A percentile compares a stretch with the other conserved stretches of the same genome.
Evolutionary conservation across 495 filamentous ascomycete species (phyloP).

Genomic region (Tetracladium setigerum): DNA sequence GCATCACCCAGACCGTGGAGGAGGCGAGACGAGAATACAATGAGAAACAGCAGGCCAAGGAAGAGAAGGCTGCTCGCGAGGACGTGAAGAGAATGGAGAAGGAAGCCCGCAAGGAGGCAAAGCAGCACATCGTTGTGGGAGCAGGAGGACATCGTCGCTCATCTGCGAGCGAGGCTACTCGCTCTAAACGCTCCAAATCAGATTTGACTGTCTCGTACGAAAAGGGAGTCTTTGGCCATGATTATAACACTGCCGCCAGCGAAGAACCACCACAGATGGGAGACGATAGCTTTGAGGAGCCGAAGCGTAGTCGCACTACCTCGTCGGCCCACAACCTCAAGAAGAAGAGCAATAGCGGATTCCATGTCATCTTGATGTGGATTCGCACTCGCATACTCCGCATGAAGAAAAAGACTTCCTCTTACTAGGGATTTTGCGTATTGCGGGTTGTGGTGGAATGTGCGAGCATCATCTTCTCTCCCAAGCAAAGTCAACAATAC

Average conservation of each 20-base stretch:
- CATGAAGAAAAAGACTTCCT: constrained; percentile 9
- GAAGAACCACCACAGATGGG: neutral
- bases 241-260: constrained; percentile 3
- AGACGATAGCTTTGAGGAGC: neutral
- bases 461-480: too few relatives aligned
- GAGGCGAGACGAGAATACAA: constrained; percentile 45
- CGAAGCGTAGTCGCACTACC: neutral
- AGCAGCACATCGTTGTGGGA: neutral
- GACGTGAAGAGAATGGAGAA: constrained; percentile 32
- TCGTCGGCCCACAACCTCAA: constrained; percentile 27
- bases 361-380: constrained; percentile 48
- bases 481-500: too few relatives aligned
- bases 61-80: constrained; percentile 48
- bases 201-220: constrained; percentile 8
- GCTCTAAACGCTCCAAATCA: constrained; percentile 16
- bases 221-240: neutral
- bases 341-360: constrained; percentile 43
- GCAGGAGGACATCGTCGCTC: constrained; percentile 10
- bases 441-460: too few relatives aligned
- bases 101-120: constrained; percentile 16
- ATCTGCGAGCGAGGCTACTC: constrained; percentile 14
- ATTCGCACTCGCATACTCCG: constrained; percentile 32
- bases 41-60: constrained; percentile 44
- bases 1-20: constrained; percentile 38
- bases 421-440: too few relatives aligned